Conservation (phyloP, 768 basidiomycete species). For the Leucosporidium creatinivorum region DNA sequence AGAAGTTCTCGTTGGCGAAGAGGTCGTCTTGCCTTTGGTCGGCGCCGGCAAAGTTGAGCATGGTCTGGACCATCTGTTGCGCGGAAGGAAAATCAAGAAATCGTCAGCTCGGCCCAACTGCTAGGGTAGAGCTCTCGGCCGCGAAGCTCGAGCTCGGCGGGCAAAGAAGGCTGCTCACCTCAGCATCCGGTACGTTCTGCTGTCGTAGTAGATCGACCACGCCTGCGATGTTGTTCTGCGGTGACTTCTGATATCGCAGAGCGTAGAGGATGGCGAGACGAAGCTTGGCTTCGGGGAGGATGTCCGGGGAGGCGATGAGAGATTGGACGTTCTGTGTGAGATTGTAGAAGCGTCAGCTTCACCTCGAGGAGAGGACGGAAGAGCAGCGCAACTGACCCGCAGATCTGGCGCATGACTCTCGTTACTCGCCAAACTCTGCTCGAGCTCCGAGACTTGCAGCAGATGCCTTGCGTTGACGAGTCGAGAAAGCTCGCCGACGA, state of each 20-base stretch:
- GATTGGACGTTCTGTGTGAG: constrained; percentile 68
- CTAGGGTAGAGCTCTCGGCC: not conserved
- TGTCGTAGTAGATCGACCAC: constrained; percentile 46
- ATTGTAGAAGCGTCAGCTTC: not conserved
- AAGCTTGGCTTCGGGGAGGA: constrained; percentile 75
- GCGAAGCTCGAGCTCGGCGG: not conserved
- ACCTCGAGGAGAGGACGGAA: not conserved
- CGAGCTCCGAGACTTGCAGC: constrained; percentile 84
- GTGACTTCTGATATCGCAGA: constrained; percentile 84
- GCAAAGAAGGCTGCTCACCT: constrained; percentile 14
- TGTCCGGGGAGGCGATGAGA: constrained; percentile 58
- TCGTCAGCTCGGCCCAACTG: not conserved
- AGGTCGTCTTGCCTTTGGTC: constrained; percentile 97
- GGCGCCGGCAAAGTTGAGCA: constrained; percentile 84
- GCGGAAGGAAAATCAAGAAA: accelerated
- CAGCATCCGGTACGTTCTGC: constrained; percentile 41
- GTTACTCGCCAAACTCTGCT: constrained; percentile 89
- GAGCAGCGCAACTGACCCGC: constrained; percentile 50
- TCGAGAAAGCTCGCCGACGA: constrained; percentile 91
- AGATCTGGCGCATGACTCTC: constrained; percentile 71
- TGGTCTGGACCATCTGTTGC: constrained; percentile 76
- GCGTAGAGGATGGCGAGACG: constrained; percentile 86
- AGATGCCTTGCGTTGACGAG: constrained; percentile 78
- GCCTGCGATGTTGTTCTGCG: constrained; percentile 66
- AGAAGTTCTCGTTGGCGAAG: constrained; percentile 87